A percentile compares a stretch with the other conserved stretches of the same genome.
phyloP scores from a whole-genome alignment of 2,329 filamentous ascomycete species.

The Macrophomina phaseolina region DNA sequence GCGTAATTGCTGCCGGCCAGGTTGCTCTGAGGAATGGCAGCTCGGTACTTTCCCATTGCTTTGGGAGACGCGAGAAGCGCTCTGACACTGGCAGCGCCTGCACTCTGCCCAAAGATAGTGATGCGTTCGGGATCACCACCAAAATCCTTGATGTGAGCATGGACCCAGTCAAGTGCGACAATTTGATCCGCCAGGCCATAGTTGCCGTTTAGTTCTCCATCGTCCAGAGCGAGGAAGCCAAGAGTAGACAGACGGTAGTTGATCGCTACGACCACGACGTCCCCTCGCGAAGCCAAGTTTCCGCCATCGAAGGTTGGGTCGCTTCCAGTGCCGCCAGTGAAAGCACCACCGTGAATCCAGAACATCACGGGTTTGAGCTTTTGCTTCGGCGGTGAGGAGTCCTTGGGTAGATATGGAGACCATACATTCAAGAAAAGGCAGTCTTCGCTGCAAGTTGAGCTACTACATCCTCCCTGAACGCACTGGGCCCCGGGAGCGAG shows the following conservation, averaged over 20 bases:
- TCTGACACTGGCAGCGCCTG: slow-evolving; percentile 46
- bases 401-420: slow-evolving; percentile 42
- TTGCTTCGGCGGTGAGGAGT: slow-evolving; percentile 30
- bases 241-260: slow-evolving; percentile 50
- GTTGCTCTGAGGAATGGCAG: slow-evolving; percentile 49
- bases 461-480: slow-evolving; percentile 45
- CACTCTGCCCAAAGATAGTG: slow-evolving; percentile 40
- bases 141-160: slow-evolving; percentile 45
- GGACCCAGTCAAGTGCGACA: slow-evolving; percentile 57
- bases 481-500: slow-evolving; percentile 48
- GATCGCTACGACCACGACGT: slow-evolving; percentile 49
- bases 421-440: slow-evolving; percentile 52
- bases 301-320: slow-evolving; percentile 42
- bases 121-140: slow-evolving; percentile 50
- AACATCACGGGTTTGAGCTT: slow-evolving; percentile 54
- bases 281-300: slow-evolving; percentile 35
- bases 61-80: slow-evolving; percentile 57
- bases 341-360: slow-evolving; percentile 54
- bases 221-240: slow-evolving; percentile 43
- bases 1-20: slow-evolving; percentile 35
- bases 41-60: slow-evolving; percentile 55
- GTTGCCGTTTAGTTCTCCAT: slow-evolving; percentile 55
- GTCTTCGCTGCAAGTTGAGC: slow-evolving; percentile 45
- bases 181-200: slow-evolving; percentile 57
- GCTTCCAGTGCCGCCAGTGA: slow-evolving; percentile 49